Evolutionary conservation across 805 yeast species (phyloP), one percentile per base, ranked within the genome.

Genomic region (Nakazawaea molendinolei): DNA sequence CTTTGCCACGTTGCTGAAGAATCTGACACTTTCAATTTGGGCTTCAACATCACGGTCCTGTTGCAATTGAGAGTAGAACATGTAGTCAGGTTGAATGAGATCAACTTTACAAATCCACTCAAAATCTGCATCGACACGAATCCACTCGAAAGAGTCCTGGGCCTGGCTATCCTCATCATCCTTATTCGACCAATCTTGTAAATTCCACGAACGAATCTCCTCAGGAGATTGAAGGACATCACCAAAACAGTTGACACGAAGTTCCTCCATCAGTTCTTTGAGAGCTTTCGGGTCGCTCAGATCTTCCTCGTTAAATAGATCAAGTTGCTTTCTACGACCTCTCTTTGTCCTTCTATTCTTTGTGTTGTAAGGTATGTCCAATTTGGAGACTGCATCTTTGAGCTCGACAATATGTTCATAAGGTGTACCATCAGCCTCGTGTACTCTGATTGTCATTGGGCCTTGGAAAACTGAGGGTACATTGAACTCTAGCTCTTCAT

Each of bases 381-480:
- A 65, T 51, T 85, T 86, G 1, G 95, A 85, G 46, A 79, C 76
- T 1, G 77, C 73, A 29, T 90, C 97, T 48, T 86, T 85, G 35
- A 92, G 63, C 45, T 86, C 94, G 16, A 92, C 95, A 32, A 92
- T 90, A 55, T 92, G 99, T 51, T 92, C 99, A 52, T 92, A 92
- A 0, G 99, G 98, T 0, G 97, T 86, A 7, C 98, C 98, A 56
- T 92, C 97, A 0, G 96, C 94, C 52, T 92, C 99, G 53, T 92
- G 98, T 24, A 92, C 89, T 50, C 98, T 67, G 24, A 92, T 85
- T 0, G 99, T 92, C 84, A 92, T 86, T 0, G 97, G 96, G 0
- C 99, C 99, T 0, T 85, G 72, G 51, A 89, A 86, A 2, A 79
- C 70, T n/a, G 60, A 55, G 28, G 68, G 77, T 0, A 63, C 55